Percentiles rank a stretch among this genome's conserved stretches.
phyloP scores from a whole-genome alignment of 441 rosid genomes.

The Mallotus japonicus region DNA sequence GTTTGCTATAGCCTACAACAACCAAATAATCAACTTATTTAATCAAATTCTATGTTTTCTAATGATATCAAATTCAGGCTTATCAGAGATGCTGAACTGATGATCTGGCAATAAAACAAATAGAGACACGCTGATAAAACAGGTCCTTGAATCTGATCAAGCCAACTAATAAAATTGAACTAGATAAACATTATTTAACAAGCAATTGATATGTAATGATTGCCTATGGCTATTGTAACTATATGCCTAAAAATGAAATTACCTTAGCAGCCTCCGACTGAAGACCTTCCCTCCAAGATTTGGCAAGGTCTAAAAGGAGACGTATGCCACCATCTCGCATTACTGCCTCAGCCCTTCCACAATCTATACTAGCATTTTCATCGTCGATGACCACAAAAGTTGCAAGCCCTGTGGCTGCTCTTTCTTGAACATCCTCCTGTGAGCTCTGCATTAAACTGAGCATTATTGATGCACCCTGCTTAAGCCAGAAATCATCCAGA shows the following conservation, averaged over 20 bases:
- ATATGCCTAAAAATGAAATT: conserved; percentile 5
- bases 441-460: conserved; percentile 84
- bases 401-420: conserved; percentile 92
- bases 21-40: conserved; percentile 14
- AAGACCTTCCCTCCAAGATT: conserved; percentile 95
- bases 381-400: conserved; percentile 92
- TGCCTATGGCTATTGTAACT: not conserved
- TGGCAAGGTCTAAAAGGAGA: conserved; percentile 84
- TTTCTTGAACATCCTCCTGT: conserved; percentile 94
- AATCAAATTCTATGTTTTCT: not conserved
- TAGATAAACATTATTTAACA: conserved; percentile 5
- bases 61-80: not conserved
- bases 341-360: conserved; percentile 94
- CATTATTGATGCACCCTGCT: conserved; percentile 80
- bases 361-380: conserved; percentile 88
- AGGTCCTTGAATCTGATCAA: conserved; percentile 10
- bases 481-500: conserved; percentile 85
- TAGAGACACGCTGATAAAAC: conserved; percentile 3
- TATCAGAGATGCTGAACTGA: conserved; percentile 12
- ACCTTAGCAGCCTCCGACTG: conserved; percentile 99
- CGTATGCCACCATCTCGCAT: conserved; percentile 86
- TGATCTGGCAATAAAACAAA: conserved; percentile 11
- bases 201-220: no score
- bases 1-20: conserved; percentile 66
- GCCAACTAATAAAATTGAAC: not conserved